Conservation (phyloP, 108 stramenopile species). For the Fragilariopsis cylindrus region DNA sequence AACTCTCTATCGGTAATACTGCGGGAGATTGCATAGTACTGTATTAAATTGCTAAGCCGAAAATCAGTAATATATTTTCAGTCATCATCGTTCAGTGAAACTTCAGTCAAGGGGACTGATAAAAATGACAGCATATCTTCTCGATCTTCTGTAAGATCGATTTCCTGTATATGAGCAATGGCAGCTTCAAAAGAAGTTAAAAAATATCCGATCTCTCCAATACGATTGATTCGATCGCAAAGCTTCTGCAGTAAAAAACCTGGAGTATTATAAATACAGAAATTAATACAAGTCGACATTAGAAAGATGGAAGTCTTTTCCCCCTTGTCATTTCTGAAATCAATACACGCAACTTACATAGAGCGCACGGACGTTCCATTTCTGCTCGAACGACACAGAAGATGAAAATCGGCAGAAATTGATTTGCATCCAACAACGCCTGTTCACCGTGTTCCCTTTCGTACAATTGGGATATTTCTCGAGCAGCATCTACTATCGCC, state of each 20-base stretch:
- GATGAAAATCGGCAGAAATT: conserved; percentile 92
- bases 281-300: neutral
- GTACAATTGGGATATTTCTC: conserved; percentile 67
- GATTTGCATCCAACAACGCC: conserved; percentile 78
- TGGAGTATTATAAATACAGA: conserved; percentile 13
- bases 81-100: conserved; percentile 25
- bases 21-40: no score
- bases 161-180: conserved; percentile 77
- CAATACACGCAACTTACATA: conserved; percentile 48
- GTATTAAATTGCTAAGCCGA: neutral
- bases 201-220: conserved; percentile 91
- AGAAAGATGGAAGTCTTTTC: neutral
- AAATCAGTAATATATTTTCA: conserved; percentile 2
- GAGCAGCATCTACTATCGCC: conserved; percentile 81
- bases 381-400: conserved; percentile 82
- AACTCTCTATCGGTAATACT: no score
- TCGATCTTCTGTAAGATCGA: conserved; percentile 49
- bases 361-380: conserved; percentile 78
- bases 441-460: conserved; percentile 35
- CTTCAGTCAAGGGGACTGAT: conserved; percentile 25
- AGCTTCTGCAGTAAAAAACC: conserved; percentile 67
- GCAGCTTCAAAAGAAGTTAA: conserved; percentile 89
- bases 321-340: neutral
- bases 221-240: conserved; percentile 75
- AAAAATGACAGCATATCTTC: conserved; percentile 22